Percentiles rank a stretch among this genome's conserved stretches.
Evolutionary conservation across 2,329 filamentous ascomycete genomes (phyloP).

Genomic region (Ophiostoma novo-ulmi): DNA sequence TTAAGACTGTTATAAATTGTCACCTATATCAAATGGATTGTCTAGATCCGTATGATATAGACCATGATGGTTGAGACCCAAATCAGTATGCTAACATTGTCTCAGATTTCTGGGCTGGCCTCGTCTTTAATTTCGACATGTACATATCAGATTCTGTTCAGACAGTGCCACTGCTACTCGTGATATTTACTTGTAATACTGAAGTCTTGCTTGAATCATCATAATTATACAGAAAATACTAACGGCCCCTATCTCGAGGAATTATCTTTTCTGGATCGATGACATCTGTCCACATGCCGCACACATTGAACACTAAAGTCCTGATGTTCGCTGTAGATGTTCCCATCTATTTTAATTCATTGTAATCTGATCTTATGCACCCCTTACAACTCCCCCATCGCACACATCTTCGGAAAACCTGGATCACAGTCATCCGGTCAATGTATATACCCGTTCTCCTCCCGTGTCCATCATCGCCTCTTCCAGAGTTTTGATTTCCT

Average conservation of each 20-base stretch:
- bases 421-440: conserved; percentile 1
- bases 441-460: background rate
- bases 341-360: background rate
- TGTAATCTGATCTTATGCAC: background rate
- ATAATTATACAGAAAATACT: background rate
- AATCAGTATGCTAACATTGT: background rate
- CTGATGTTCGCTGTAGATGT: background rate
- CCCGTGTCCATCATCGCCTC: background rate
- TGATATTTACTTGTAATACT: background rate
- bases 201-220: background rate
- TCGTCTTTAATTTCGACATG: background rate
- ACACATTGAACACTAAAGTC: background rate
- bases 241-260: background rate
- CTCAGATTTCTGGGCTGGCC: background rate
- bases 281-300: background rate
- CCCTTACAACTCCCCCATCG: background rate
- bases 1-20: background rate
- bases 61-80: background rate
- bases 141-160: background rate
- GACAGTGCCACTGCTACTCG: background rate
- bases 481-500: background rate
- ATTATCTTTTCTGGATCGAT: background rate
- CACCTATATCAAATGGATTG: no score
- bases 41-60: background rate
- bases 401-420: background rate